A percentile compares a stretch with the other conserved stretches of the same genome.
Conservation (phyloP, 305 asterid genomes). For the Fraxinus sp. region DNA sequence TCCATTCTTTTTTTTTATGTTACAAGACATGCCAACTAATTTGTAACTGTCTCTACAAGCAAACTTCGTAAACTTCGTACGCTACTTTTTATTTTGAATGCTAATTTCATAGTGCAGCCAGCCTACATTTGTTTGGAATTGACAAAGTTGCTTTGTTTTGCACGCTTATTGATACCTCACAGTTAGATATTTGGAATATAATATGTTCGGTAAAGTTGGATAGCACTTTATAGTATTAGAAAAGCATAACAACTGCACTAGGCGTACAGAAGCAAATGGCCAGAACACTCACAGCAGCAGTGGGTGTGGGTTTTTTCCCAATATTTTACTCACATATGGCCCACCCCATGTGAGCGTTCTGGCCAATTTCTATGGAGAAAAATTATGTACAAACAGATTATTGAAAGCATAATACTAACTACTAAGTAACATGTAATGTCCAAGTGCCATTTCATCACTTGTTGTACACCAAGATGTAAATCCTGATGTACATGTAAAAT, state of each 20-base stretch:
- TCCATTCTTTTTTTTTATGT: conserved; percentile 20
- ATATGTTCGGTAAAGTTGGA: neutral
- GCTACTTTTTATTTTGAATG: neutral
- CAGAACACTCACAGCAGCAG: no score
- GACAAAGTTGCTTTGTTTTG: neutral
- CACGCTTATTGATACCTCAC: neutral
- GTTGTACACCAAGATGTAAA: no score
- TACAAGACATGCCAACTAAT: conserved; percentile 38
- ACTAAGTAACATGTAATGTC: neutral
- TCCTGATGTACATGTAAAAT: no score
- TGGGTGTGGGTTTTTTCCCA: no score
- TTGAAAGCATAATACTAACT: no score
- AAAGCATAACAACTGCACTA: no score
- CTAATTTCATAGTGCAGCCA: neutral
- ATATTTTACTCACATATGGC: no score
- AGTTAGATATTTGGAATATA: neutral
- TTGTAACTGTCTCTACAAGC: conserved; percentile 43
- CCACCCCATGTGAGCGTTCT: no score
- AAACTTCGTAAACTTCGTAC: conserved; percentile 34
- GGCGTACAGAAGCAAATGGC: no score
- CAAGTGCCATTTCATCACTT: no score
- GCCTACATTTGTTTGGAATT: neutral
- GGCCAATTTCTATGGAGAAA: no score
- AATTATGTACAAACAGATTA: no score
- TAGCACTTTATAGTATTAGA: neutral